Evolutionary conservation across 1,139 yeast species (phyloP).

Genomic region (Candida frijolesensis): DNA sequence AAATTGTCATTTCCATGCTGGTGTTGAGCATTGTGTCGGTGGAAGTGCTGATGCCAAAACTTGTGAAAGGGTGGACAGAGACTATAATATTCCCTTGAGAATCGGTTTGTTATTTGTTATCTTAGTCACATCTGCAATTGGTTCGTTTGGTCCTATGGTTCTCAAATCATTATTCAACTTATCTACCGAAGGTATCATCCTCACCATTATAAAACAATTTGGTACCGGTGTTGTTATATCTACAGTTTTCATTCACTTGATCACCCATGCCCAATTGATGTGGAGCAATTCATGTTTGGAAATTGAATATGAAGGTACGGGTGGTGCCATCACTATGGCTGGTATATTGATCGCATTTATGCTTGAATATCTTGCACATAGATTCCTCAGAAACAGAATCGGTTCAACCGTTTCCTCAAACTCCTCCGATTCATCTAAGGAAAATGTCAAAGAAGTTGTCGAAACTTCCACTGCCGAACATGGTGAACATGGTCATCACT

Average conservation of each 20-base stretch:
- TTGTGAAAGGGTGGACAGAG: constrained; percentile 23
- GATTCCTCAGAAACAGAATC: constrained; percentile 15
- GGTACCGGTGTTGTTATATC: constrained; percentile 41
- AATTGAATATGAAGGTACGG: constrained; percentile 29
- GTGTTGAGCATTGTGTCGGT: constrained; percentile 39
- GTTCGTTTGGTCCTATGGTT: constrained; percentile 35
- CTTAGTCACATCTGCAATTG: constrained; percentile 33
- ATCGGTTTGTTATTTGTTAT: constrained; percentile 35
- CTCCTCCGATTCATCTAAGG: constrained; percentile 2
- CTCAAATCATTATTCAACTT: constrained; percentile 24
- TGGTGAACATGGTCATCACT: constrained; percentile 8
- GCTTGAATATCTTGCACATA: constrained; percentile 31
- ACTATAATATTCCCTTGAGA: constrained; percentile 29
- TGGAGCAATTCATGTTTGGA: constrained; percentile 28
- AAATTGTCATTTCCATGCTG: constrained; percentile 42
- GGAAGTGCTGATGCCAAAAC: constrained; percentile 15
- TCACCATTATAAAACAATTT: constrained; percentile 30
- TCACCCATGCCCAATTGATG: constrained; percentile 34
- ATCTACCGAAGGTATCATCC: constrained; percentile 27
- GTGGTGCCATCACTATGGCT: constrained; percentile 36
- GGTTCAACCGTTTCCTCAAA: neutral
- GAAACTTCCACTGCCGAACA: constrained; percentile 15
- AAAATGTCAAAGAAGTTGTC: constrained; percentile 6
- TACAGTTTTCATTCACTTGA: constrained; percentile 37
- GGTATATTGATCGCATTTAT: constrained; percentile 36